Percentiles rank a stretch among this genome's conserved stretches.
Evolutionary conservation across 2,329 filamentous ascomycete genomes (phyloP).

Genomic region (Apiospora phragmitis): DNA sequence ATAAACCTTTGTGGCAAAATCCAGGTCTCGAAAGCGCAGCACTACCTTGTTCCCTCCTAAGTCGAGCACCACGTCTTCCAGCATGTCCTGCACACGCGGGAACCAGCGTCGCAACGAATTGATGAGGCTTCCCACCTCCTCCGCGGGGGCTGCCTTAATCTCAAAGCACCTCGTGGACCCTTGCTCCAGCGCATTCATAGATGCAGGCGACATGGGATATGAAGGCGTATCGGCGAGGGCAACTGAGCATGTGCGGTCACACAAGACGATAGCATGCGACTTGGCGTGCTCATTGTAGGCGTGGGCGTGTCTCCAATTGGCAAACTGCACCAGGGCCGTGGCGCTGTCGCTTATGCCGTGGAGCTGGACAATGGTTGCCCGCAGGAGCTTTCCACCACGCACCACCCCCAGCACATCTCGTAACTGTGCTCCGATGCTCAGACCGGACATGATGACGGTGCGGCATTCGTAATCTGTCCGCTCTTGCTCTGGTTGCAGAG

Average conservation of each 20-base stretch:
- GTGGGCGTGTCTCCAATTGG: constrained; percentile 11
- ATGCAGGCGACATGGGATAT: background rate
- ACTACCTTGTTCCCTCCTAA: background rate
- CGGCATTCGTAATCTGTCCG: constrained; percentile 9
- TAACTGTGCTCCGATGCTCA: background rate
- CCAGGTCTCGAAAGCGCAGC: constrained; percentile 12
- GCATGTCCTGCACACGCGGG: background rate
- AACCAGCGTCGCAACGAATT: background rate
- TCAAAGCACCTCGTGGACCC: constrained; percentile 10
- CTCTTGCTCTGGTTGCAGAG: background rate
- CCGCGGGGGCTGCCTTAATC: background rate
- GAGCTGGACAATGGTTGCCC: background rate
- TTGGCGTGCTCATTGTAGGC: constrained; percentile 4
- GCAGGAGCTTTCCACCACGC: constrained; percentile 13
- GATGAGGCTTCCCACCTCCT: background rate
- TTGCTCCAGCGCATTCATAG: background rate
- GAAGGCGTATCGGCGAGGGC: constrained; percentile 2
- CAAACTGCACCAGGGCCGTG: constrained; percentile 13
- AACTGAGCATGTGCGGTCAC: background rate
- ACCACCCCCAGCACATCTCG: constrained; percentile 10
- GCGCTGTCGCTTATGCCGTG: background rate
- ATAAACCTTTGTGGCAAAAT: constrained; percentile 12
- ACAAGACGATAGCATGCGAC: background rate
- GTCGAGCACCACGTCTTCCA: constrained; percentile 12
- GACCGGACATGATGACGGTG: constrained; percentile 8